Evolutionary conservation across 169 alveolate genomes (phyloP).

Genomic region (Plasmodium coatneyi): DNA sequence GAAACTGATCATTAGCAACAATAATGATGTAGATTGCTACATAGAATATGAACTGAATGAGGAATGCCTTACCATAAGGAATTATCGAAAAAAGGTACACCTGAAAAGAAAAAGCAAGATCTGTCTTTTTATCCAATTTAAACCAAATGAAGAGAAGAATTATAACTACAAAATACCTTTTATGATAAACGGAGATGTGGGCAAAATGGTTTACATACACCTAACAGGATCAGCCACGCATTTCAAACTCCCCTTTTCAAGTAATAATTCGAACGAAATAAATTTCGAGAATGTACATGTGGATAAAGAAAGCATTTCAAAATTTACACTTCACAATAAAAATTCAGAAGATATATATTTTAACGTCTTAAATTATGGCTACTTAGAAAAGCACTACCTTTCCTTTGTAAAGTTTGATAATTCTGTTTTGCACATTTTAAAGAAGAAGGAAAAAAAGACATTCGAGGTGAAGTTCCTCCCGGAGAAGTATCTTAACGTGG

Average conservation of each 20-base stretch:
- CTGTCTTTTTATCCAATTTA: constrained; percentile 27
- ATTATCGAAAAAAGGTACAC: constrained; percentile 11
- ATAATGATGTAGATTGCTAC: constrained; percentile 65
- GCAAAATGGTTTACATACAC: constrained; percentile 20
- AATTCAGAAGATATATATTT: constrained; percentile 61
- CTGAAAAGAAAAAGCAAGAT: constrained; percentile 26
- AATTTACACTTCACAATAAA: constrained; percentile 48
- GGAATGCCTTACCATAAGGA: constrained; percentile 25
- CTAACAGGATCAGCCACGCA: constrained; percentile 52
- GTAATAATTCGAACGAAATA: constrained; percentile 63
- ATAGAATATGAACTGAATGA: constrained; percentile 63
- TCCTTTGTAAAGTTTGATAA: constrained; percentile 54
- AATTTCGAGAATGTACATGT: constrained; percentile 56
- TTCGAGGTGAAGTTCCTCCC: constrained; percentile 62
- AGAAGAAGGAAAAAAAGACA: constrained; percentile 68
- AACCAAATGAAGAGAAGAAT: constrained; percentile 52
- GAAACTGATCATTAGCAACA: constrained; percentile 41
- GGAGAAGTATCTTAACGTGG: constrained; percentile 28
- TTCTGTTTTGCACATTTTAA: constrained; percentile 22
- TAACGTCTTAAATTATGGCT: constrained; percentile 36
- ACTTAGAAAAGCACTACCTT: constrained; percentile 25
- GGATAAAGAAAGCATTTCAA: constrained; percentile 51
- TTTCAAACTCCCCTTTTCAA: constrained; percentile 53
- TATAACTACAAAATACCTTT: constrained; percentile 59
- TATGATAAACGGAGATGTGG: constrained; percentile 34